These are phyloP conservation scores for Phytomonas serpens DNA, from an alignment of 208 protist species.

Conservation along the genomic window DNA sequence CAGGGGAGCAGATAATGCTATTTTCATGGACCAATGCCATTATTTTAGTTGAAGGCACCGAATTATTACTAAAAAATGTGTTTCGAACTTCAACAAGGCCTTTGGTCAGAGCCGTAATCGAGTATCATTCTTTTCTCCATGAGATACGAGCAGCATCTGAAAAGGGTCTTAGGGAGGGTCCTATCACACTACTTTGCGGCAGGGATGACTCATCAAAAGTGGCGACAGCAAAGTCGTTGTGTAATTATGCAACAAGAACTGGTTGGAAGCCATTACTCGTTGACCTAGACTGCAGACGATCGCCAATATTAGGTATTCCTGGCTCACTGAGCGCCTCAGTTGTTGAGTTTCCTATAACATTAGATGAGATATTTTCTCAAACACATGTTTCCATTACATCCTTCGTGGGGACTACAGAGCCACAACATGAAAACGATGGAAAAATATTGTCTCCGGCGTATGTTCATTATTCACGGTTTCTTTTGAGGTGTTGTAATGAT, in stretches of 20 bases:
- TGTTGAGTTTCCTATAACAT: constrained; percentile 59
- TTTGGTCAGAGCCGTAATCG: constrained; percentile 53
- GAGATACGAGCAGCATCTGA: constrained; percentile 34
- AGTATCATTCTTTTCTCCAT: constrained; percentile 77
- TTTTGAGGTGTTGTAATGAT: constrained; percentile 23
- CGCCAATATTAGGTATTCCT: constrained; percentile 49
- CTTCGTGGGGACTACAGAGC: constrained; percentile 70
- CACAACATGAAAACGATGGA: constrained; percentile 30
- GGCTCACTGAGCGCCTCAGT: constrained; percentile 54
- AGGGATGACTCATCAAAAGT: constrained; percentile 33
- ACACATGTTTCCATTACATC: constrained; percentile 46
- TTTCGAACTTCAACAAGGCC: constrained; percentile 35
- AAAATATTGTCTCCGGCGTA: constrained; percentile 43
- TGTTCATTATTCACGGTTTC: constrained; percentile 43
- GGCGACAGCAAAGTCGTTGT: constrained; percentile 42
- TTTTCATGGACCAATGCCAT: constrained; percentile 59
- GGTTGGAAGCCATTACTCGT: constrained; percentile 71
- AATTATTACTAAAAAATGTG: constrained; percentile 46
- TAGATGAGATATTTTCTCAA: constrained; percentile 53
- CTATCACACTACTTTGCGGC: constrained; percentile 68
- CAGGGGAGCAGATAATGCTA: constrained; percentile 32
- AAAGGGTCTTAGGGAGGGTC: constrained; percentile 29
- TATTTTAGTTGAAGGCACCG: constrained; percentile 54
- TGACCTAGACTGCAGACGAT: constrained; percentile 52
- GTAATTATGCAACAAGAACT: constrained; percentile 65